These are phyloP conservation scores for Metschnikowia cerradonensis DNA, from an alignment of 805 yeast species.

Conservation along the genomic window DNA sequence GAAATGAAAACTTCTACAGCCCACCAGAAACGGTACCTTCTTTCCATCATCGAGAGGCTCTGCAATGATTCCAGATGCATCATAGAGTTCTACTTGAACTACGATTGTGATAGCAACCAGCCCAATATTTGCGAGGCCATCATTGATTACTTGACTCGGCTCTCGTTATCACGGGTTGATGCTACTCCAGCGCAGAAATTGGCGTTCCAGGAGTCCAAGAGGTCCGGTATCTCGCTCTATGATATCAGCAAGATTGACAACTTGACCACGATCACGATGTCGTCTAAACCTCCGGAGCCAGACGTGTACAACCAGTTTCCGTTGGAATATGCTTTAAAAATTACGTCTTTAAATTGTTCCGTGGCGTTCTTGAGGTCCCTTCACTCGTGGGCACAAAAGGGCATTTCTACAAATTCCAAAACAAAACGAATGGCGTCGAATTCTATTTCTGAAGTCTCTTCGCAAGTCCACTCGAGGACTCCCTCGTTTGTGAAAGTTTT, in stretches of 20 bases:
- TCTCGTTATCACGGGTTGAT: constrained; percentile 66
- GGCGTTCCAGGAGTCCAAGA: constrained; percentile 37
- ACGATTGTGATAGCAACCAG: constrained; percentile 83
- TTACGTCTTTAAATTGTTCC: constrained; percentile 73
- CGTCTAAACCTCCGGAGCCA: constrained; percentile 52
- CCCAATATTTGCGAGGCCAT: constrained; percentile 84
- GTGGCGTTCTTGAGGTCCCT: constrained; percentile 80
- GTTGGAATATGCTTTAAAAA: constrained; percentile 76
- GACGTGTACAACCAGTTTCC: constrained; percentile 58
- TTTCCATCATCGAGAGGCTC: constrained; percentile 74
- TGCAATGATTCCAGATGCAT: constrained; percentile 86
- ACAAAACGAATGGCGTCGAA: constrained; percentile 12
- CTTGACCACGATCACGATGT: constrained; percentile 63
- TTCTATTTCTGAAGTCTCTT: constrained; percentile 4
- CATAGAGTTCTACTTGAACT: constrained; percentile 89
- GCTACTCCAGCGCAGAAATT: constrained; percentile 65
- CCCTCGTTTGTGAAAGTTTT: constrained; percentile 21
- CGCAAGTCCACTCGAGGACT: constrained; percentile 23
- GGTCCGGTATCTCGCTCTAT: constrained; percentile 65
- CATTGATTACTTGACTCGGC: constrained; percentile 70
- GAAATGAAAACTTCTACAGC: constrained; percentile 88
- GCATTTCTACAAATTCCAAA: constrained; percentile 17
- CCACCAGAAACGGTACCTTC: constrained; percentile 86
- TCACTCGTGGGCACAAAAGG: constrained; percentile 80
- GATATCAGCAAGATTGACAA: constrained; percentile 72